phyloP scores from a whole-genome alignment of 2,329 filamentous ascomycete species.

The Penicillium sumatraense region DNA sequence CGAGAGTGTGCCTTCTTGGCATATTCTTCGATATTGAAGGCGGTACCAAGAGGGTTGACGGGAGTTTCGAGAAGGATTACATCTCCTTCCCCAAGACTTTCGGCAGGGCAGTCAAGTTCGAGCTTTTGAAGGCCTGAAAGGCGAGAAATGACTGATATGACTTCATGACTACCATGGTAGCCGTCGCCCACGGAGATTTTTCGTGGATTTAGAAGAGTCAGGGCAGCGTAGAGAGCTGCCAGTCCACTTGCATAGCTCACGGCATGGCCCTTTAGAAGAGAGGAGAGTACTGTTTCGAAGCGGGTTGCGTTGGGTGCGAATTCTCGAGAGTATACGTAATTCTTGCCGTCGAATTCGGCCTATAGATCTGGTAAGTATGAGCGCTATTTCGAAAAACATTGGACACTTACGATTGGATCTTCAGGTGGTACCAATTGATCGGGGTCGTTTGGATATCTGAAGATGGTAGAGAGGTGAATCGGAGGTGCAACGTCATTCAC shows the following conservation, averaged over 20 bases:
- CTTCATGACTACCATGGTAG: conserved; percentile 92
- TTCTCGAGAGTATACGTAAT: conserved; percentile 83
- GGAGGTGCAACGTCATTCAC: conserved; percentile 83
- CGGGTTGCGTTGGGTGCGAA: conserved; percentile 80
- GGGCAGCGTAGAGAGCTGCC: conserved; percentile 81
- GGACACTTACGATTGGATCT: conserved; percentile 58
- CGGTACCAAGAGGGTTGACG: conserved; percentile 83
- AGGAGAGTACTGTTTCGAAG: conserved; percentile 80
- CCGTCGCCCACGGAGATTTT: conserved; percentile 80
- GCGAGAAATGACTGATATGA: conserved; percentile 73
- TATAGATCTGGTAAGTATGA: not conserved
- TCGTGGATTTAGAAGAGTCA: conserved; percentile 79
- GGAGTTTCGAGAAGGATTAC: conserved; percentile 90
- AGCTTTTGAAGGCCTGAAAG: conserved; percentile 76
- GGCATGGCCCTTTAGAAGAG: conserved; percentile 65
- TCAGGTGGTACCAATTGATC: conserved; percentile 60
- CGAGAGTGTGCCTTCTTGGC: conserved; percentile 69
- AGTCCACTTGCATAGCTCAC: conserved; percentile 84
- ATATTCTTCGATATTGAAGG: conserved; percentile 71
- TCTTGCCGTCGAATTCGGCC: conserved; percentile 31
- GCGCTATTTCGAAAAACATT: not conserved
- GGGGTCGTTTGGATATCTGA: conserved; percentile 75
- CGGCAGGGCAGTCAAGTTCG: conserved; percentile 68
- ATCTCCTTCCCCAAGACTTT: conserved; percentile 73
- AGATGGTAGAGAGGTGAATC: conserved; percentile 89